Conservation (phyloP, 441 rosid species). For the Corymbia calophylla region DNA sequence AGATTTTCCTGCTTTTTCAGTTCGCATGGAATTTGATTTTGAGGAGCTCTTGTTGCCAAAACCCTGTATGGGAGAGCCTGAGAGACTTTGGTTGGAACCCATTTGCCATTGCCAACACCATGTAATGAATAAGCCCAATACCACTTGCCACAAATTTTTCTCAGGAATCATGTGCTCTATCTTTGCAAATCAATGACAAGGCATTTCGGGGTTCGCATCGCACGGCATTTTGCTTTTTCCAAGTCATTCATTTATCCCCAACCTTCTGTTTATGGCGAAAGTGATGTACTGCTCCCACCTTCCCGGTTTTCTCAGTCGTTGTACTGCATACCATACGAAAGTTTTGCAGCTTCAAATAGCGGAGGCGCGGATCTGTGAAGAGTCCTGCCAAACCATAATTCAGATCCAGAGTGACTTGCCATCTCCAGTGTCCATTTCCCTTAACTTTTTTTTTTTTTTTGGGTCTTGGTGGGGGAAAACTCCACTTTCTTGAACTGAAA, state of each 20-base stretch:
- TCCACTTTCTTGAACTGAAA: background rate
- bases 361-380: background rate
- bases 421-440: background rate
- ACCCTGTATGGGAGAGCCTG: background rate
- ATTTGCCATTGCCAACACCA: background rate
- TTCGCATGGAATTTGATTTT: background rate
- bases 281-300: background rate
- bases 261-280: background rate
- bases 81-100: background rate
- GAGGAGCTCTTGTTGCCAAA: background rate
- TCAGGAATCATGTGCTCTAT: background rate
- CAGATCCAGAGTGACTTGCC: background rate
- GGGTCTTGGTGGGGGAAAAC: background rate
- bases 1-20: background rate
- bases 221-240: background rate
- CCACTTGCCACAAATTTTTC: background rate
- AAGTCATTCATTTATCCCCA: background rate
- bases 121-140: background rate
- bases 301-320: background rate
- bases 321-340: background rate
- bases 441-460: fast-evolving
- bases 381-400: background rate
- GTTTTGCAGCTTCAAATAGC: background rate
- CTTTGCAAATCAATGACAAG: background rate
- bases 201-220: fast-evolving